Evolutionary conservation across 768 basidiomycete species (phyloP).

Genomic region (Termitomyces sp.): DNA sequence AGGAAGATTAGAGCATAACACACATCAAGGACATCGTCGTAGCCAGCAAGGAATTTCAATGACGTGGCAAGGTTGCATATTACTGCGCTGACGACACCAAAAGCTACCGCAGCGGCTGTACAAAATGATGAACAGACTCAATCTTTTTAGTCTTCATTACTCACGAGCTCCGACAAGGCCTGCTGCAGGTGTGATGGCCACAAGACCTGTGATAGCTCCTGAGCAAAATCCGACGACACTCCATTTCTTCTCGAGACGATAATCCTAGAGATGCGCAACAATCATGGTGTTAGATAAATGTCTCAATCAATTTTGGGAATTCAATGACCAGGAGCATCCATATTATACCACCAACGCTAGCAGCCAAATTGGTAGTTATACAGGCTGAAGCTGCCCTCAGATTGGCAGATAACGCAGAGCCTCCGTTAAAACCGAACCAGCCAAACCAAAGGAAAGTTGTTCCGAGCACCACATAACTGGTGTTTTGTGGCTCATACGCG

Average conservation of each 20-base stretch:
- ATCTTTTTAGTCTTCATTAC: conserved; percentile 18
- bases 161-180: conserved; percentile 75
- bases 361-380: conserved; percentile 91
- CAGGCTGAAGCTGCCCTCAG: conserved; percentile 83
- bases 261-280: conserved; percentile 51
- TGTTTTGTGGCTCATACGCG: conserved; percentile 92
- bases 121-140: background rate
- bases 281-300: background rate
- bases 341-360: conserved; percentile 76
- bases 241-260: conserved; percentile 91
- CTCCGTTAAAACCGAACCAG: conserved; percentile 96
- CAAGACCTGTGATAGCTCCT: conserved; percentile 88
- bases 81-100: conserved; percentile 80
- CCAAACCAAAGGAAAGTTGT: conserved; percentile 93
- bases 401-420: conserved; percentile 84
- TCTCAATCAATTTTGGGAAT: background rate
- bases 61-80: conserved; percentile 92
- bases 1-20: conserved; percentile 16
- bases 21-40: conserved; percentile 80
- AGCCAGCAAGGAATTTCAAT: conserved; percentile 76
- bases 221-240: conserved; percentile 93
- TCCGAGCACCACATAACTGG: conserved; percentile 90
- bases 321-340: conserved; percentile 83
- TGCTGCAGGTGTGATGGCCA: conserved; percentile 82
- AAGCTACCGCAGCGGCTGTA: conserved; percentile 73